phyloP scores from a whole-genome alignment of 2,329 filamentous ascomycete genomes.

The Fonsecaea erecta region DNA sequence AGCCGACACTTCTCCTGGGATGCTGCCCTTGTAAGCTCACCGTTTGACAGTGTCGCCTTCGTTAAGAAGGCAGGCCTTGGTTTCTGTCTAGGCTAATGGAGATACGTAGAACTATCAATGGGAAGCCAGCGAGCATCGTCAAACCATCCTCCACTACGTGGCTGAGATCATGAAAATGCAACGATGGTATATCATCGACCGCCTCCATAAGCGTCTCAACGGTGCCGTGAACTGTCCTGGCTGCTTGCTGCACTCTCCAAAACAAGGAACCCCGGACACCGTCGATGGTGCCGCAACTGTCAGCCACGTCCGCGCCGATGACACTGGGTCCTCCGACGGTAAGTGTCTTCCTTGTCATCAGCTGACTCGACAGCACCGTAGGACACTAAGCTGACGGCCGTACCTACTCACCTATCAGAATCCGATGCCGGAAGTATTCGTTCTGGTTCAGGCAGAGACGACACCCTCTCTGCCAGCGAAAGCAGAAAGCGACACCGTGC shows the following conservation, averaged over 20 bases:
- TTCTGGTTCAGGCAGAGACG: not conserved
- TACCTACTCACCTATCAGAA: slow-evolving; percentile 2
- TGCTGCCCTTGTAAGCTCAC: slow-evolving; percentile 16
- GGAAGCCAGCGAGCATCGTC: slow-evolving; percentile 18
- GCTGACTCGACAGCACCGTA: not conserved
- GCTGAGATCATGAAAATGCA: slow-evolving; percentile 21
- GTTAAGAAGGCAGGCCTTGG: not conserved
- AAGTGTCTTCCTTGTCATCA: not conserved
- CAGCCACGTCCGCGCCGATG: not conserved
- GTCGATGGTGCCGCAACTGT: not conserved
- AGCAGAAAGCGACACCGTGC: slow-evolving; percentile 11
- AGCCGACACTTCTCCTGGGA: slow-evolving; percentile 8
- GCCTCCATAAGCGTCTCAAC: slow-evolving; percentile 15
- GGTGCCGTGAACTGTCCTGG: slow-evolving; percentile 18
- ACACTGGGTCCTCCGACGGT: not conserved
- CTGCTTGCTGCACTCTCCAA: slow-evolving; percentile 17
- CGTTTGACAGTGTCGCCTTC: not conserved
- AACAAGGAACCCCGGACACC: not conserved
- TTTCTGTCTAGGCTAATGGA: not conserved
- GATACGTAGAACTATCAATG: slow-evolving; percentile 15
- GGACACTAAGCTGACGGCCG: slow-evolving; percentile 2
- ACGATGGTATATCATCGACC: slow-evolving; percentile 22
- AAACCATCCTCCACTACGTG: slow-evolving; percentile 11
- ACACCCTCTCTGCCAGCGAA: not conserved
- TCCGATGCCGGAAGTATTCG: slow-evolving; percentile 22